A percentile compares a stretch with the other conserved stretches of the same genome.
These are phyloP conservation scores for Trichoderma arundinaceum DNA, from an alignment of 2,329 filamentous ascomycete genomes.

Conservation along the genomic window DNA sequence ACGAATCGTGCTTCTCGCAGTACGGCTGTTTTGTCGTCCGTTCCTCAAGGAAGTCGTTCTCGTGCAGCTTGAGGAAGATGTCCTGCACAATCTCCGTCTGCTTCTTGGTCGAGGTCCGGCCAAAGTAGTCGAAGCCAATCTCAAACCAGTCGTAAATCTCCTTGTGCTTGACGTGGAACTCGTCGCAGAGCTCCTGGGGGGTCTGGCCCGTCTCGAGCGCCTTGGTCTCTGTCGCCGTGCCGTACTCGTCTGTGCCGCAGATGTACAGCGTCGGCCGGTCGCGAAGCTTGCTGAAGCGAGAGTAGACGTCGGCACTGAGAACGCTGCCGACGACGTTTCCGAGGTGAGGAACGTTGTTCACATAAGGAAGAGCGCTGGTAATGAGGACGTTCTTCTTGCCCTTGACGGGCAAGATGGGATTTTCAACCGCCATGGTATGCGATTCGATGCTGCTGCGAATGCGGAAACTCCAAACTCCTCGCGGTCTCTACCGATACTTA, in stretches of 20 bases:
- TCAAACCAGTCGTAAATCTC: conserved; percentile 96
- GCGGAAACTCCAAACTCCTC: conserved; percentile 16
- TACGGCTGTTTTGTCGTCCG: conserved; percentile 87
- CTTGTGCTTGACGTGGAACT: conserved; percentile 89
- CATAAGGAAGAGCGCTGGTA: conserved; percentile 87
- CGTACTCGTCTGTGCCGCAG: conserved; percentile 88
- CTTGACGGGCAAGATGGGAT: conserved; percentile 65
- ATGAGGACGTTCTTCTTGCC: conserved; percentile 88
- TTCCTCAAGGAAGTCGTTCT: conserved; percentile 89
- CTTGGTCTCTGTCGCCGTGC: conserved; percentile 94
- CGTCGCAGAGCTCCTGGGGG: conserved; percentile 84
- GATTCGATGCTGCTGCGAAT: not conserved
- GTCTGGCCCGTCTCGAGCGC: conserved; percentile 86
- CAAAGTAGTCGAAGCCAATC: conserved; percentile 93
- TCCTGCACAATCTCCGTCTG: conserved; percentile 94
- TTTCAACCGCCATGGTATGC: conserved; percentile 30
- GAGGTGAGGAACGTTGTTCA: conserved; percentile 78
- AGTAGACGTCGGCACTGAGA: conserved; percentile 85
- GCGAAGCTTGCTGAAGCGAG: conserved; percentile 79
- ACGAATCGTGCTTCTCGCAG: conserved; percentile 77
- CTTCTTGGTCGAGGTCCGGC: conserved; percentile 83
- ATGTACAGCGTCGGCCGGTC: conserved; percentile 82
- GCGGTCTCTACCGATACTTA: conserved; percentile 4
- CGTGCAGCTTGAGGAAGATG: conserved; percentile 84
- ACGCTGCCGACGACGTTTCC: conserved; percentile 90